phyloP scores from a whole-genome alignment of 306 rosid genomes.

The Inga laurina region DNA sequence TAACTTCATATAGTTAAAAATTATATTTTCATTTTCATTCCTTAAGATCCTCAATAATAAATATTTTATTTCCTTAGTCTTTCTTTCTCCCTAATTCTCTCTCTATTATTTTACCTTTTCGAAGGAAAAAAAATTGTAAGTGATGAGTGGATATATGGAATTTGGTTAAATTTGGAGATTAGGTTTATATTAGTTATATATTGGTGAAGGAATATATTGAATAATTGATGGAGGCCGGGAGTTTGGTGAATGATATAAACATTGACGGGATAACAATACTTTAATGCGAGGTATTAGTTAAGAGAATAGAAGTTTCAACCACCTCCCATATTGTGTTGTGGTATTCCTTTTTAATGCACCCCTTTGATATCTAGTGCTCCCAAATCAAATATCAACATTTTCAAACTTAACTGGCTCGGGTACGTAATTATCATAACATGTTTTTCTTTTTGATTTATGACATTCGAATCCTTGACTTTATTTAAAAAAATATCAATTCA shows the following conservation, averaged over 20 bases:
- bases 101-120: not conserved
- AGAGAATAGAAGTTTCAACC: constrained; percentile 42
- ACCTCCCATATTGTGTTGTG: not conserved
- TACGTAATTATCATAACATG: no score
- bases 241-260: constrained; percentile 20
- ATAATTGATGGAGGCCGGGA: constrained; percentile 1
- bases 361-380: not conserved
- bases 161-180: not conserved
- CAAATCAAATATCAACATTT: no score
- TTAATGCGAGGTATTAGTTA: constrained; percentile 35
- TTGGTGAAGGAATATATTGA: not conserved
- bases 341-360: not conserved
- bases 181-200: not conserved
- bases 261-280: constrained; percentile 38
- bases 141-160: not conserved
- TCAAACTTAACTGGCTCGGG: no score
- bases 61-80: no score
- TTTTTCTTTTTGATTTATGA: no score
- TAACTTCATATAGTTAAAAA: no score
- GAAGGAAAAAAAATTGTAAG: no score
- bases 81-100: no score
- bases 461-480: no score
- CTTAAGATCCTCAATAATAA: no score
- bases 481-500: no score
- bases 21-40: no score